A percentile compares a stretch with the other conserved stretches of the same genome.
Conservation (phyloP, 2,329 filamentous ascomycete species). For the Cercospora sojina region DNA sequence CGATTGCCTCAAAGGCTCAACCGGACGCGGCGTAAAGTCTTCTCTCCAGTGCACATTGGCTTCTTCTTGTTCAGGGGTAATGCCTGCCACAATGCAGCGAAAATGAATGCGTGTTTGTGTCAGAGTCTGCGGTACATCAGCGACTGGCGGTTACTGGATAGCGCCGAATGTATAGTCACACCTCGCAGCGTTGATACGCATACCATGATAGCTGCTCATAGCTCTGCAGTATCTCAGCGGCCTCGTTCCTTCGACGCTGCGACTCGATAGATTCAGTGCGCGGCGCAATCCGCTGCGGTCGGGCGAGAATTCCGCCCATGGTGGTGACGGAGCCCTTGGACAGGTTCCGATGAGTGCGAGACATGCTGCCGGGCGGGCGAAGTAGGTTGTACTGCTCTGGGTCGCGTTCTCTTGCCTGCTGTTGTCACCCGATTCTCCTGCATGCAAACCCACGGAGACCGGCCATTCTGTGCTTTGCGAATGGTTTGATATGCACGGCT, state of each 20-base stretch:
- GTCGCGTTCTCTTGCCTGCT: conserved; percentile 1
- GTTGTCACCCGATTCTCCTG: neutral
- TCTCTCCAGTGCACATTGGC: conserved; percentile 28
- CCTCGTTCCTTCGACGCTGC: conserved; percentile 27
- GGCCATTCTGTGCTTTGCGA: neutral
- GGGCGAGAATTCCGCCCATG: neutral
- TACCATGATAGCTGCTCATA: conserved; percentile 38
- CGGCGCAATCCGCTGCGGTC: neutral
- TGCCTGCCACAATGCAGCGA: conserved; percentile 35
- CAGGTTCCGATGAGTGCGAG: neutral
- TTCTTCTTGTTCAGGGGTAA: conserved; percentile 27
- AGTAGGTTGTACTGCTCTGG: neutral
- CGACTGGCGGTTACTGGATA: neutral
- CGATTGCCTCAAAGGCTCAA: conserved; percentile 15
- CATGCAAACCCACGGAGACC: neutral
- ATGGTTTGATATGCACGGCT: neutral
- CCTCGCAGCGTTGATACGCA: conserved; percentile 33
- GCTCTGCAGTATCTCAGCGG: conserved; percentile 34
- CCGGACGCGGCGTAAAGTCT: conserved; percentile 30
- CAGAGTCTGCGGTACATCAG: conserved; percentile 29
- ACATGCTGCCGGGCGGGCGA: neutral
- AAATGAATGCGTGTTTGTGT: conserved; percentile 37
- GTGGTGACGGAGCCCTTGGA: neutral
- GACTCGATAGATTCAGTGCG: conserved; percentile 33
- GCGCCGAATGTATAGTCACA: conserved; percentile 16